phyloP scores from a whole-genome alignment of 2,329 filamentous ascomycete species.

The Colletotrichum noveboracense region DNA sequence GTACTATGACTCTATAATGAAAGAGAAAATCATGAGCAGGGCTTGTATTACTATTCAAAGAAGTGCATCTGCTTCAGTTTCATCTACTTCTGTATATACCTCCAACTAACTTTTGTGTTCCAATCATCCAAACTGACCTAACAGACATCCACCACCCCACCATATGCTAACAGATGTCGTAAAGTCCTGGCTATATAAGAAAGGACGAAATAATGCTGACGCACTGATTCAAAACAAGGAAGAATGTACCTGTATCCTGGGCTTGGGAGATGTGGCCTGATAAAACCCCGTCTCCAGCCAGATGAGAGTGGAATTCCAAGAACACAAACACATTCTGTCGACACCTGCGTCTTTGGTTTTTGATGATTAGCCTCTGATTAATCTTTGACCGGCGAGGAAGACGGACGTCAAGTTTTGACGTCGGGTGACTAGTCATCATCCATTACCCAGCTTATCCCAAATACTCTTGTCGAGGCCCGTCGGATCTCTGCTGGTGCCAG shows the following conservation, averaged over 20 bases:
- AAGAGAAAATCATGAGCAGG: too few relatives aligned
- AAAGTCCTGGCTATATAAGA: background rate
- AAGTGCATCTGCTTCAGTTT: too few relatives aligned
- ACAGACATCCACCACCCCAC: background rate
- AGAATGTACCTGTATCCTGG: background rate
- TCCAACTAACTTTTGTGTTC: too few relatives aligned
- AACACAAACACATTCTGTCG: background rate
- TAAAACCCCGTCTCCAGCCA: background rate
- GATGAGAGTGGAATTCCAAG: background rate
- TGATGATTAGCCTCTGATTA: background rate
- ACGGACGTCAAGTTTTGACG: background rate
- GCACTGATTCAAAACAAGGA: background rate
- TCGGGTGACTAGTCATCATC: too few relatives aligned
- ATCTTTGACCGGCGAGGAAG: background rate
- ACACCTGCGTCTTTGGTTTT: background rate
- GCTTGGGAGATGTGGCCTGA: background rate
- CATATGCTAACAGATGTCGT: background rate
- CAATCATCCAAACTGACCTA: background rate
- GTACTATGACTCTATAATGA: too few relatives aligned
- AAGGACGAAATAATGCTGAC: background rate
- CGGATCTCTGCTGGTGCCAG: too few relatives aligned
- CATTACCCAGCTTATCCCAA: too few relatives aligned
- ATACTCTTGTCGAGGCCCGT: too few relatives aligned
- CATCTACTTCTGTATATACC: too few relatives aligned
- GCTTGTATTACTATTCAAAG: too few relatives aligned